Evolutionary conservation across 1,284 basidiomycete genomes (phyloP).

Genomic region (Cryptococcus wingfieldii): DNA sequence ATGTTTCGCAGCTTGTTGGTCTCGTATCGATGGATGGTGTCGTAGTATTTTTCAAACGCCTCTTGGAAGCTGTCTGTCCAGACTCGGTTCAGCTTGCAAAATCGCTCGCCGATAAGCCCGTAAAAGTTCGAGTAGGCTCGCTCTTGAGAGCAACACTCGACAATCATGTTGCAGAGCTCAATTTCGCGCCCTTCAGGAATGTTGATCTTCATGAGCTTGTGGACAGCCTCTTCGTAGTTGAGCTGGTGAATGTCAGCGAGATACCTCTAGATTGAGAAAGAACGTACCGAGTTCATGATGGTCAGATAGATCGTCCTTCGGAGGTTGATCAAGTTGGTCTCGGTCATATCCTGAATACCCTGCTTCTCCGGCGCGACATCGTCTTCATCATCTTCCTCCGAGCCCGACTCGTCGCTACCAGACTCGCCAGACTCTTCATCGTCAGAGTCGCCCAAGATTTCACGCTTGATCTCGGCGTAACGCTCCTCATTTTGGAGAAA

Average conservation of each 20-base stretch:
- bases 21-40: constrained; percentile 96
- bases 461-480: constrained; percentile 83
- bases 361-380: constrained; percentile 66
- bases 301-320: constrained; percentile 92
- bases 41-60: constrained; percentile 87
- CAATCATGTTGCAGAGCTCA: constrained; percentile 96
- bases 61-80: constrained; percentile 88
- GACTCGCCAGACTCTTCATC: constrained; percentile 57
- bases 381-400: constrained; percentile 60
- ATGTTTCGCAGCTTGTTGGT: constrained; percentile 97
- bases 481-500: constrained; percentile 89
- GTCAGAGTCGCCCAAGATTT: constrained; percentile 74
- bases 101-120: constrained; percentile 90
- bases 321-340: constrained; percentile 92
- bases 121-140: constrained; percentile 95
- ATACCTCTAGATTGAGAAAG: not conserved
- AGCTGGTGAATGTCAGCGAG: constrained; percentile 48
- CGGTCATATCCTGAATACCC: constrained; percentile 91
- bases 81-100: constrained; percentile 89
- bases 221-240: constrained; percentile 97
- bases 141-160: constrained; percentile 99
- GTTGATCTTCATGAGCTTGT: constrained; percentile 92
- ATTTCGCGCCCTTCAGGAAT: constrained; percentile 90
- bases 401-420: constrained; percentile 66
- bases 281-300: constrained; percentile 81